These are phyloP conservation scores for Trichosanthes truncata DNA, from an alignment of 306 rosid genomes.

Conservation along the genomic window DNA sequence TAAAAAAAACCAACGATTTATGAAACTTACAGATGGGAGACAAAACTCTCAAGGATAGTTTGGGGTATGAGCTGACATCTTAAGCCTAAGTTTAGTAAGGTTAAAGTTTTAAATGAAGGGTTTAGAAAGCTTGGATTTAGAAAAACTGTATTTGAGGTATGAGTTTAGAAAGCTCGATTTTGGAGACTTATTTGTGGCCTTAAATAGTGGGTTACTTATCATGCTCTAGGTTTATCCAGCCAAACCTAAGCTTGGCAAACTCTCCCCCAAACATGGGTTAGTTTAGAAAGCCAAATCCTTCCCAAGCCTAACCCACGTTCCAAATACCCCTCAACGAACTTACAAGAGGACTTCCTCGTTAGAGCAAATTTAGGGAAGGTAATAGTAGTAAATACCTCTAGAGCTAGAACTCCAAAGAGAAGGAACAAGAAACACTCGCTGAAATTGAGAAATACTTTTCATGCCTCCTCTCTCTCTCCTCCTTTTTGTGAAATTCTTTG, in stretches of 20 bases:
- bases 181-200: neutral
- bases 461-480: no score
- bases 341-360: neutral
- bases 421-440: neutral
- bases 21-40: neutral
- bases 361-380: neutral
- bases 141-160: neutral
- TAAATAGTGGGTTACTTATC: no score
- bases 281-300: no score
- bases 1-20: neutral
- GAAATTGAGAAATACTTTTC: no score
- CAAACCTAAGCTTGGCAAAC: no score
- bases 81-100: neutral
- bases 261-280: no score
- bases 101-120: neutral
- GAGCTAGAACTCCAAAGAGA: neutral
- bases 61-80: neutral
- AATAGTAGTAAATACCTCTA: neutral
- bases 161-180: neutral
- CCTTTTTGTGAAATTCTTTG: no score
- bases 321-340: neutral
- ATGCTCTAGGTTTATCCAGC: no score
- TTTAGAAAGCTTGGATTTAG: neutral
- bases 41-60: neutral
- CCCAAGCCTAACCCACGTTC: no score